These are phyloP conservation scores for Gaillardinia entomophila DNA, from an alignment of 805 yeast species.

Conservation along the genomic window DNA sequence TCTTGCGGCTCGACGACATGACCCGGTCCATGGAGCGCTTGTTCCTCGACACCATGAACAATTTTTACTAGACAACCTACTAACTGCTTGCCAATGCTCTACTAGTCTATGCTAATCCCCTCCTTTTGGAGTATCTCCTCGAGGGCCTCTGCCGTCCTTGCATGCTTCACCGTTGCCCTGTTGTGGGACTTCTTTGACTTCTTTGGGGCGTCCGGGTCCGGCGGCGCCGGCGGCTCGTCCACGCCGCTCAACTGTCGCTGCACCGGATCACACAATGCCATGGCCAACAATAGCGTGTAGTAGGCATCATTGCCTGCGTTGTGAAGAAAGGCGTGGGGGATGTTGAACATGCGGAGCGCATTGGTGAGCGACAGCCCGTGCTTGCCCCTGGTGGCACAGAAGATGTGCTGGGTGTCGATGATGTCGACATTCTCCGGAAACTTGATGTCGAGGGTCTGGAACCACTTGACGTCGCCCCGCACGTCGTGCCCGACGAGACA, in stretches of 20 bases:
- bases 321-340: slow-evolving; percentile 58
- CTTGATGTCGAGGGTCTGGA: slow-evolving; percentile 39
- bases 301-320: slow-evolving; percentile 72
- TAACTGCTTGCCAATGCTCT: too few species aligned
- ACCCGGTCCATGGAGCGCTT: not conserved
- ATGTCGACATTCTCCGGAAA: slow-evolving; percentile 29
- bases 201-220: too few species aligned
- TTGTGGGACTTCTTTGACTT: too few species aligned
- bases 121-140: too few species aligned
- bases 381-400: slow-evolving; percentile 33
- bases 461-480: slow-evolving; percentile 49
- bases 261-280: slow-evolving; percentile 47
- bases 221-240: too few species aligned
- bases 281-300: slow-evolving; percentile 48
- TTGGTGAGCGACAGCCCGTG: slow-evolving; percentile 42
- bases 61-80: too few species aligned
- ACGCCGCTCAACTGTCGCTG: not conserved
- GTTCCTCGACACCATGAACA: not conserved
- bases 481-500: slow-evolving; percentile 59
- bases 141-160: too few species aligned
- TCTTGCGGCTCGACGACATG: slow-evolving; percentile 20
- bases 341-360: slow-evolving; percentile 37
- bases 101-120: too few species aligned
- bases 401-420: slow-evolving; percentile 47
- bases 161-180: too few species aligned